Percentiles rank a stretch among this genome's conserved stretches.
Conservation (phyloP, 768 basidiomycete genomes). For the Crassisporium funariophilum region DNA sequence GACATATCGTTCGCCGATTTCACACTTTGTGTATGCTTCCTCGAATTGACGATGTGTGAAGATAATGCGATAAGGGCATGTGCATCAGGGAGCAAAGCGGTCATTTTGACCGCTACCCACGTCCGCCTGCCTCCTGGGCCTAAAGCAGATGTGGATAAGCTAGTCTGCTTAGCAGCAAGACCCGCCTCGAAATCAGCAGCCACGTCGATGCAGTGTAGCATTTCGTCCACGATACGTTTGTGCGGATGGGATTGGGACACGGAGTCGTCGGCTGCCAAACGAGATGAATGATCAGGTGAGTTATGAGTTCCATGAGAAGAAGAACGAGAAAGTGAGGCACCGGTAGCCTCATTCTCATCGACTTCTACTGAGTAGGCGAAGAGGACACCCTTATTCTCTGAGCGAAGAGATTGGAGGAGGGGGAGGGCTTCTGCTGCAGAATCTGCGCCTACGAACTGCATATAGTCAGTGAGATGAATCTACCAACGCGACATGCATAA, state of each 20-base stretch:
- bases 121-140: conserved; percentile 52
- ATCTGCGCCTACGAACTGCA: conserved; percentile 88
- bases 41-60: conserved; percentile 47
- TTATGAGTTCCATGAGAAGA: conserved; percentile 13
- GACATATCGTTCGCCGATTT: no score
- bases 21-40: conserved; percentile 7
- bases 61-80: conserved; percentile 65
- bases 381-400: conserved; percentile 70
- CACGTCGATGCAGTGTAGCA: conserved; percentile 73
- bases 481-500: background rate
- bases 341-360: conserved; percentile 56
- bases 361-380: conserved; percentile 89
- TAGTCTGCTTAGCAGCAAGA: conserved; percentile 14
- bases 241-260: conserved; percentile 39
- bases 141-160: background rate
- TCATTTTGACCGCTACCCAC: conserved; percentile 89
- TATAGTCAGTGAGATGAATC: background rate
- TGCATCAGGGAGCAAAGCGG: conserved; percentile 68
- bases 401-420: conserved; percentile 61
- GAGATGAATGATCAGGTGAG: conserved; percentile 12
- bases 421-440: conserved; percentile 70
- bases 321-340: conserved; percentile 21
- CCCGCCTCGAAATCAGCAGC: conserved; percentile 79
- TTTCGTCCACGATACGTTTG: conserved; percentile 73
- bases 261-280: conserved; percentile 1